These are phyloP conservation scores for Suhomyces panamericanus DNA, from an alignment of 1,139 yeast genomes.

Conservation along the genomic window DNA sequence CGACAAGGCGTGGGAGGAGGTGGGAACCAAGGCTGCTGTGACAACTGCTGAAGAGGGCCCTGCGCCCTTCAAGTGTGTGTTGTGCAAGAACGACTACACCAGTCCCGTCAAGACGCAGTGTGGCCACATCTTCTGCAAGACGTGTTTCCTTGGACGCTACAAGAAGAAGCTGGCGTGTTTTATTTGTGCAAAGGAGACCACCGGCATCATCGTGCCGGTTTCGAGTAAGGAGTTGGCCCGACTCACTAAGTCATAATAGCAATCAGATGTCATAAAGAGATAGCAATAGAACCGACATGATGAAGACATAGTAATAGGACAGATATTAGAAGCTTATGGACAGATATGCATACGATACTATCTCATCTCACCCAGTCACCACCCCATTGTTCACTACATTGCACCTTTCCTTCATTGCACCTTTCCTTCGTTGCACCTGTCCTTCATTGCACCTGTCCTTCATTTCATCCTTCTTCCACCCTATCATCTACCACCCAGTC, in stretches of 20 bases:
- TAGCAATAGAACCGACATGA: too few relatives aligned
- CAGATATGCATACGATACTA: too few relatives aligned
- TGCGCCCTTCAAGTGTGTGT: slow-evolving; percentile 62
- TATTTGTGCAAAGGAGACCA: slow-evolving; percentile 59
- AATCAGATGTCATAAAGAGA: too few relatives aligned
- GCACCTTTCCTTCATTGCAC: too few relatives aligned
- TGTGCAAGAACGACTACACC: slow-evolving; percentile 60
- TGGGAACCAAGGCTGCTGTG: slow-evolving; percentile 7
- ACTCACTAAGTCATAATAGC: slow-evolving; percentile 1
- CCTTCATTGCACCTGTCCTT: too few relatives aligned
- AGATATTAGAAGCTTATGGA: too few relatives aligned
- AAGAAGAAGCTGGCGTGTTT: slow-evolving; percentile 51
- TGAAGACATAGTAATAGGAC: too few relatives aligned
- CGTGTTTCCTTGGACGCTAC: slow-evolving; percentile 56
- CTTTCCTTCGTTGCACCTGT: too few relatives aligned
- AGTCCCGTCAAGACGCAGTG: slow-evolving; percentile 65
- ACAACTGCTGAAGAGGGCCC: slow-evolving; percentile 15
- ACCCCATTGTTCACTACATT: too few relatives aligned
- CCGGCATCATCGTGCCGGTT: slow-evolving; percentile 48
- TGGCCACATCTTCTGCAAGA: slow-evolving; percentile 65
- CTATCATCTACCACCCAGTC: too few relatives aligned
- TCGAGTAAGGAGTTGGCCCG: slow-evolving; percentile 14
- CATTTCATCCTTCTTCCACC: background rate
- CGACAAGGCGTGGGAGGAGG: slow-evolving; percentile 70
- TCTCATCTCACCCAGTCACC: too few relatives aligned